Conservation (phyloP, 1,284 basidiomycete species). For the Ganoderma lingzhi region DNA sequence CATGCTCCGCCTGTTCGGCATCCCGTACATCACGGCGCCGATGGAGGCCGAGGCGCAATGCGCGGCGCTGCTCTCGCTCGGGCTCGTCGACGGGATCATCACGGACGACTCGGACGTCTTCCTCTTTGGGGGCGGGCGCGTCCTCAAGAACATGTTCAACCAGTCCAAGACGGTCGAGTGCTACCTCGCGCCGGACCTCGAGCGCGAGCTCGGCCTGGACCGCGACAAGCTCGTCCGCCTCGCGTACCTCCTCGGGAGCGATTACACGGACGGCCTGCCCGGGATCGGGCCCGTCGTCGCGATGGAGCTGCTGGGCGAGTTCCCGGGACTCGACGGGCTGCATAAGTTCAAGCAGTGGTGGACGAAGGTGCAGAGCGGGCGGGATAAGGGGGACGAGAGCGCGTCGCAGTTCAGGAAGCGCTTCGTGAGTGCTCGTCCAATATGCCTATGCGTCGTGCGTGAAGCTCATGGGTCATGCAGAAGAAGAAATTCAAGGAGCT, state of each 20-base stretch:
- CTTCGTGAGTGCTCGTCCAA: conserved; percentile 69
- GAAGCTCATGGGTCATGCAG: conserved; percentile 48
- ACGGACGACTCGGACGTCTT: conserved; percentile 99
- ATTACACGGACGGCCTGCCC: conserved; percentile 96
- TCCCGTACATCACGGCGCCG: conserved; percentile 98
- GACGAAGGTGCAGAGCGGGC: conserved; percentile 91
- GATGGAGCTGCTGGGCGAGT: conserved; percentile 94
- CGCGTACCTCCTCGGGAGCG: conserved; percentile 94
- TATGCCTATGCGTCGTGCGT: neutral
- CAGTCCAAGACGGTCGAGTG: conserved; percentile 98
- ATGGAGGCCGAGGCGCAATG: conserved; percentile 99
- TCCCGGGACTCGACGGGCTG: conserved; percentile 86
- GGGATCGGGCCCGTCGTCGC: conserved; percentile 97
- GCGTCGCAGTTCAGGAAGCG: conserved; percentile 80
- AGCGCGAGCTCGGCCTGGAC: conserved; percentile 89
- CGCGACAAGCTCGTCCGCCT: conserved; percentile 89
- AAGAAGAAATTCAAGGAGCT: conserved; percentile 91
- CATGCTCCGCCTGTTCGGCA: conserved; percentile 93
- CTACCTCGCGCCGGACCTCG: conserved; percentile 87
- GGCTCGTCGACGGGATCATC: conserved; percentile 96
- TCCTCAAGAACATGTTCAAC: conserved; percentile 99
- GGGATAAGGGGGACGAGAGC: conserved; percentile 79
- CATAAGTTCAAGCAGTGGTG: conserved; percentile 95
- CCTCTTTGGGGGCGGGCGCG: conserved; percentile 92
- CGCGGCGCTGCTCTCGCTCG: conserved; percentile 86